Conservation (phyloP, 306 rosid genomes). For the Carpinus viminea region DNA sequence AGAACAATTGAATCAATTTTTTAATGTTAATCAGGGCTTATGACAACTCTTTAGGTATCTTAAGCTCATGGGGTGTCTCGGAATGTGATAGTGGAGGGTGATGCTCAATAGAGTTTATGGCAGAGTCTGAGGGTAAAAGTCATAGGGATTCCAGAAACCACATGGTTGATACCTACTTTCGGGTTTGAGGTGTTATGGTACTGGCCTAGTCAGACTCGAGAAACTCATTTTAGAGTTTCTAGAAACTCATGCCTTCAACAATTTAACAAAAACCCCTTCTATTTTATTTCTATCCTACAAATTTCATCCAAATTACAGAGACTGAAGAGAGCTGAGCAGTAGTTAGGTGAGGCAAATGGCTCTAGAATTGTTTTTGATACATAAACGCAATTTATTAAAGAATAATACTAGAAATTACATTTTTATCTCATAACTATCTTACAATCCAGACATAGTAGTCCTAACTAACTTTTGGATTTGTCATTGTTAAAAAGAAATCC, state of each 20-base stretch:
- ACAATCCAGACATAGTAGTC: too few species aligned
- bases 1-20: not conserved
- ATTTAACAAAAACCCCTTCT: not conserved
- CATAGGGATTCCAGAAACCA: not conserved
- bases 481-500: too few species aligned
- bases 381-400: too few species aligned
- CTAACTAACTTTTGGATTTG: too few species aligned
- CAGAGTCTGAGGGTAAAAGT: not conserved
- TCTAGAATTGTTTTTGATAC: not conserved
- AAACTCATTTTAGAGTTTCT: too few species aligned
- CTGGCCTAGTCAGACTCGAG: too few species aligned
- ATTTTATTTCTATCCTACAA: not conserved
- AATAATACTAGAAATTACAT: too few species aligned
- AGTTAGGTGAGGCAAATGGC: not conserved
- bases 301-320: not conserved
- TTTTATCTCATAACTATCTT: too few species aligned
- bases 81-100: not conserved
- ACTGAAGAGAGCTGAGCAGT: not conserved
- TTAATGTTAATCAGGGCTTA: not conserved
- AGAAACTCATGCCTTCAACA: too few species aligned
- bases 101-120: not conserved
- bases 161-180: not conserved
- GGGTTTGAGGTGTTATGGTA: not conserved
- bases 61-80: not conserved
- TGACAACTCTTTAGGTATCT: not conserved